Evolutionary conservation across 2,329 filamentous ascomycete genomes (phyloP).

Genomic region (Monosporascus sp.): DNA sequence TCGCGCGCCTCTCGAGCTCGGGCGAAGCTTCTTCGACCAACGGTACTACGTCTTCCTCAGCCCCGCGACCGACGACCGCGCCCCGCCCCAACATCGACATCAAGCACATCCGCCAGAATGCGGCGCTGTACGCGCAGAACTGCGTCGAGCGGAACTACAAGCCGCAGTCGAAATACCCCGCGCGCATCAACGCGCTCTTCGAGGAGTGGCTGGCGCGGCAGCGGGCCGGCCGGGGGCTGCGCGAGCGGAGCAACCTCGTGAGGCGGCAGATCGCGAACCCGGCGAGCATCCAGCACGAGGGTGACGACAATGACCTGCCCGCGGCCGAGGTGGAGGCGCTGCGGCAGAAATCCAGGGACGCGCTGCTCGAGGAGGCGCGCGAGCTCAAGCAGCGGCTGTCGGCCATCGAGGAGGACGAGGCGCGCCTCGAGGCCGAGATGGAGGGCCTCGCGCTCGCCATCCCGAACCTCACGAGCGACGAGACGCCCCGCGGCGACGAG

Average conservation of each 20-base stretch:
- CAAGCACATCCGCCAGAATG: conserved; percentile 84
- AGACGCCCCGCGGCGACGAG: conserved; percentile 67
- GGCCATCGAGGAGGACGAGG: conserved; percentile 56
- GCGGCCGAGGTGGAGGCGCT: conserved; percentile 16
- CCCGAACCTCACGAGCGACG: conserved; percentile 76
- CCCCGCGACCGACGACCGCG: conserved; percentile 59
- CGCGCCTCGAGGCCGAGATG: conserved; percentile 58
- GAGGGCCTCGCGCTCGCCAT: conserved; percentile 68
- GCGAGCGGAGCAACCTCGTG: conserved; percentile 62
- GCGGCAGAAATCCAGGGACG: conserved; percentile 29
- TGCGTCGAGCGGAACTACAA: conserved; percentile 81
- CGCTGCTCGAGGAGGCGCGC: conserved; percentile 59
- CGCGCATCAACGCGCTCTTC: conserved; percentile 50
- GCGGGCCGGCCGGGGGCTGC: conserved; percentile 51
- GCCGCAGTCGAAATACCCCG: conserved; percentile 46
- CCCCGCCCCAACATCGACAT: conserved; percentile 78
- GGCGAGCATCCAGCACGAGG: conserved; percentile 36
- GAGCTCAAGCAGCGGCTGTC: conserved; percentile 58
- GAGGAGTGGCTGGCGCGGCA: conserved; percentile 57
- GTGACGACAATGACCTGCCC: conserved; percentile 30
- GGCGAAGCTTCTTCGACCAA: conserved; percentile 1
- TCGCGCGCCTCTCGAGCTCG: conserved; percentile 10
- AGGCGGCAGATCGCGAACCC: conserved; percentile 52
- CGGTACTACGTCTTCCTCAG: conserved; percentile 11
- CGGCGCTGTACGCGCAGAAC: conserved; percentile 74